Conservation (phyloP, 257 asterid genomes). For the Nicotiana knightiana region DNA sequence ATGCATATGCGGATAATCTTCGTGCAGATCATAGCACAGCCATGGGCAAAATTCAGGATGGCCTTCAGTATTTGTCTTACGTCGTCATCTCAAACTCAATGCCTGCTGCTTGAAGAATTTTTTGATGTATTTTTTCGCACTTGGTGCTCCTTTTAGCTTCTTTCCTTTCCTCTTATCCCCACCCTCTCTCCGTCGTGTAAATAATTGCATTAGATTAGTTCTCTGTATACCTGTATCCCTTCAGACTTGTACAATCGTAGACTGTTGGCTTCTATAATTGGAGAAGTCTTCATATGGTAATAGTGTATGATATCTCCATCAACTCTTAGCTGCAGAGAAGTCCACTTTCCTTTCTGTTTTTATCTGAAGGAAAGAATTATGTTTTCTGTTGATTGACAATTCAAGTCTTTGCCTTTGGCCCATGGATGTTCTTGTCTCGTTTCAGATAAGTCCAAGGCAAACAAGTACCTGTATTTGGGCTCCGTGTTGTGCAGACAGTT, state of each 20-base stretch:
- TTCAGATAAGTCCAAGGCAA: background rate
- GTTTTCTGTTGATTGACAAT: slow-evolving; percentile 6
- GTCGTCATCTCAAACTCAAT: slow-evolving; percentile 67
- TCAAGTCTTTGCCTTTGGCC: background rate
- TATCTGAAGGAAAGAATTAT: slow-evolving; percentile 34
- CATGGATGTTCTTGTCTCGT: background rate
- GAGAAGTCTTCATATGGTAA: background rate
- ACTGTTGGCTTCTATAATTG: background rate
- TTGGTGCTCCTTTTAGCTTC: slow-evolving; percentile 1
- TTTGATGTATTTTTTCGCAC: background rate
- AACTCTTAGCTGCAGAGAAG: background rate
- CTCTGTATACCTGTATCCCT: background rate
- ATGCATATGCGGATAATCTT: slow-evolving; percentile 49
- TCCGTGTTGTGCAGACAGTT: background rate
- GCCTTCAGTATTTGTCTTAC: slow-evolving; percentile 63
- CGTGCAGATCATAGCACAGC: slow-evolving; percentile 63
- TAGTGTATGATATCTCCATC: background rate
- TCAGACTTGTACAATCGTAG: background rate
- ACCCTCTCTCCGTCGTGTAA: slow-evolving; percentile 26
- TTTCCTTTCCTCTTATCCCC: background rate
- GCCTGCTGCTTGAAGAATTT: slow-evolving; percentile 48
- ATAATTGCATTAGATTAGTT: slow-evolving; percentile 27
- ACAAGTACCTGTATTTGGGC: background rate
- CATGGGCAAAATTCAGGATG: slow-evolving; percentile 73
- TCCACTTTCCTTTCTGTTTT: slow-evolving; percentile 34